Evolutionary conservation across 2,329 filamentous ascomycete species (phyloP).

Genomic region (Hypocrella siamensis): DNA sequence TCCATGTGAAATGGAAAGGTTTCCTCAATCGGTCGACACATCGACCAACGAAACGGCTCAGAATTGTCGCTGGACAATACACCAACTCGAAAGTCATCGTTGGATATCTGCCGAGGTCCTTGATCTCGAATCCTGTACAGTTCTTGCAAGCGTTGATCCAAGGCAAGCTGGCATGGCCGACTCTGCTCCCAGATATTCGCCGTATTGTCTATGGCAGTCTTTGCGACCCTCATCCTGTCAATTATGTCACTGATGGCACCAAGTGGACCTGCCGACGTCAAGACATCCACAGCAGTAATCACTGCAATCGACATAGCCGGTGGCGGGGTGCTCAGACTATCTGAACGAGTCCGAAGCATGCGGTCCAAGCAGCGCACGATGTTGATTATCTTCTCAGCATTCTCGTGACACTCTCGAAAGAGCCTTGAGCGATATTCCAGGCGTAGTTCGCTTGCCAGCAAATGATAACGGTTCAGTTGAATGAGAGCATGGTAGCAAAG

Average conservation of each 20-base stretch:
- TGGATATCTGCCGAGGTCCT: constrained; percentile 11
- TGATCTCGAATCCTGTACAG: constrained; percentile 18
- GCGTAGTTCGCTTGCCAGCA: constrained; percentile 21
- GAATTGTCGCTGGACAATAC: constrained; percentile 10
- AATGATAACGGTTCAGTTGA: constrained; percentile 47
- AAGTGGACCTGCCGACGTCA: constrained; percentile 42
- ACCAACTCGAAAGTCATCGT: constrained; percentile 14
- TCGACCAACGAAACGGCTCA: constrained; percentile 17
- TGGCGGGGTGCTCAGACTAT: constrained; percentile 27
- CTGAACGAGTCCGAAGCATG: constrained; percentile 16
- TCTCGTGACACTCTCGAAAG: constrained; percentile 30
- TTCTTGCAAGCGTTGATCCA: constrained; percentile 22
- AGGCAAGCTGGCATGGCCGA: constrained; percentile 29
- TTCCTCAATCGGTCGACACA: constrained; percentile 17
- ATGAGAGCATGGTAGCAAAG: constrained; percentile 50
- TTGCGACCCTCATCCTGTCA: constrained; percentile 34
- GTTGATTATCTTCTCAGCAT: constrained; percentile 35
- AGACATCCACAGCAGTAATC: constrained; percentile 48
- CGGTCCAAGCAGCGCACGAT: constrained; percentile 26
- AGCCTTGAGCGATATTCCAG: constrained; percentile 25
- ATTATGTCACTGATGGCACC: constrained; percentile 34
- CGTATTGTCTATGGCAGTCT: constrained; percentile 39
- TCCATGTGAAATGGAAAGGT: constrained; percentile 22
- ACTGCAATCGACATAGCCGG: constrained; percentile 48
- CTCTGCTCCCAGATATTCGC: constrained; percentile 44